A percentile compares a stretch with the other conserved stretches of the same genome.
phyloP scores from a whole-genome alignment of 176 grass and related monocot genomes.

The Bolboschoenus planiculmis region DNA sequence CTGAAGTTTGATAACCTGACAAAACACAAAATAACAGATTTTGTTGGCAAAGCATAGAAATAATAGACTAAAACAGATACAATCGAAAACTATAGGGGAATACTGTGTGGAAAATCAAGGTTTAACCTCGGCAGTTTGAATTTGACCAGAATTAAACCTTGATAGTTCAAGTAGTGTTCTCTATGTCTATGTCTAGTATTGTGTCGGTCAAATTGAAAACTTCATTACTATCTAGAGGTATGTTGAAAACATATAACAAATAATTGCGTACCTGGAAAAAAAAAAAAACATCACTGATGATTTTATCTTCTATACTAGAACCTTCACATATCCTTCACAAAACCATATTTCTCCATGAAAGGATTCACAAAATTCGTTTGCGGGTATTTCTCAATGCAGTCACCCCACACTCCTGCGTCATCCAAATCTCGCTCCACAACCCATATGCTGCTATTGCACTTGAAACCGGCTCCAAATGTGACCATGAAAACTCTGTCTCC shows the following conservation, averaged over 20 bases:
- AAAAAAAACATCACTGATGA: background rate
- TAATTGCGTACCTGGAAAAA: background rate
- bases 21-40: background rate
- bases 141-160: background rate
- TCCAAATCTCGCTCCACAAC: constrained; percentile 30
- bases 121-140: background rate
- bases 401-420: constrained; percentile 63
- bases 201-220: background rate
- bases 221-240: background rate
- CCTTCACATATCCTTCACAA: constrained; percentile 57
- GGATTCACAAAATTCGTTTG: constrained; percentile 57
- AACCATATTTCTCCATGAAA: constrained; percentile 72
- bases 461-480: constrained; percentile 92
- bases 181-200: background rate
- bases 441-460: constrained; percentile 96
- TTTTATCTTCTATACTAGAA: background rate
- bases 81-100: background rate
- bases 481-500: constrained; percentile 79
- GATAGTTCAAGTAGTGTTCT: background rate
- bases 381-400: constrained; percentile 59
- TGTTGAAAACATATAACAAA: background rate
- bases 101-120: background rate
- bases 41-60: background rate
- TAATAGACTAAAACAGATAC: background rate
- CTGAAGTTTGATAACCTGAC: background rate